These are phyloP conservation scores for Ceratocystiopsis minuta DNA, from an alignment of 2,329 filamentous ascomycete genomes.

Conservation along the genomic window DNA sequence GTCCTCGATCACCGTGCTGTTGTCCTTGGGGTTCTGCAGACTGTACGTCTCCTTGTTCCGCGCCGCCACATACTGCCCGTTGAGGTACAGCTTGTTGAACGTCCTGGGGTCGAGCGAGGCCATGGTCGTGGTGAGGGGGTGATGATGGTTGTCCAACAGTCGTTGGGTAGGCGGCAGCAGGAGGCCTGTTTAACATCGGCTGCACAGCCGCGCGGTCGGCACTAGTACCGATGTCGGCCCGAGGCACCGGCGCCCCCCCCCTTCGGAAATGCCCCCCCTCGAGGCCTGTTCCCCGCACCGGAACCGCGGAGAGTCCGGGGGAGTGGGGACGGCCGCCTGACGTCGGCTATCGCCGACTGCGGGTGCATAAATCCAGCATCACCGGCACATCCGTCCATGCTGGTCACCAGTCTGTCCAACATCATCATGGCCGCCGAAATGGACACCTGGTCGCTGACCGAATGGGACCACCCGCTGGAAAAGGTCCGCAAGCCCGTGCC, in stretches of 20 bases:
- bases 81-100: slow-evolving; percentile 11
- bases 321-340: too few species aligned
- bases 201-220: too few species aligned
- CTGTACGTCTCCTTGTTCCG: not conserved
- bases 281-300: not conserved
- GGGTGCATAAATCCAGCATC: too few species aligned
- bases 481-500: slow-evolving; percentile 3
- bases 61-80: slow-evolving; percentile 5
- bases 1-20: not conserved
- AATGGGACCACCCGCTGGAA: slow-evolving; percentile 4
- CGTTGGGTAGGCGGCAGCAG: too few species aligned
- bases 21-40: slow-evolving; percentile 3
- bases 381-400: too few species aligned
- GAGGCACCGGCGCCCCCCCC: too few species aligned
- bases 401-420: slow-evolving; percentile 34
- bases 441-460: slow-evolving; percentile 4
- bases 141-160: too few species aligned
- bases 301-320: not conserved
- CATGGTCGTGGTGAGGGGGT: not conserved
- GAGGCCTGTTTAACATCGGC: too few species aligned
- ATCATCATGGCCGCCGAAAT: not conserved
- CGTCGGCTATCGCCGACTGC: not conserved
- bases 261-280: too few species aligned
- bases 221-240: too few species aligned
- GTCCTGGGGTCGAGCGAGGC: not conserved